Conservation (phyloP, 495 filamentous ascomycete genomes). For the Neurospora sp. region DNA sequence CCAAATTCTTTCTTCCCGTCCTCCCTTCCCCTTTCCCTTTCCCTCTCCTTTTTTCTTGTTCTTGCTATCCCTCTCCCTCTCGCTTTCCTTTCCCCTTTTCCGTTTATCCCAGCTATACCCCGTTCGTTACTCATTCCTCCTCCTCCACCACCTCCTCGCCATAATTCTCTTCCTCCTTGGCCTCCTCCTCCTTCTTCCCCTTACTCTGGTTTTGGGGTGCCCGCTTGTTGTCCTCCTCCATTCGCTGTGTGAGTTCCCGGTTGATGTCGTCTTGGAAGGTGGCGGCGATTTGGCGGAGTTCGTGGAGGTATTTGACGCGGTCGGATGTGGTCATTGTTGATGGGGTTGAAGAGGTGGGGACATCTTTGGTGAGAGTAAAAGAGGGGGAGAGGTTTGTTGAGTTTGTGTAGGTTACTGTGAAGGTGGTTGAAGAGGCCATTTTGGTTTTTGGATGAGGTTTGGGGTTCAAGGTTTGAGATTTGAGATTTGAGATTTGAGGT, state of each 20-base stretch:
- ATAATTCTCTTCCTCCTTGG: conserved; percentile 75
- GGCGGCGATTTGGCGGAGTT: conserved; percentile 50
- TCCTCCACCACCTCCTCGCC: conserved; percentile 65
- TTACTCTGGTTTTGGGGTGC: conserved; percentile 10
- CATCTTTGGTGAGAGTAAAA: conserved; percentile 29
- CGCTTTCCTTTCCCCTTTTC: neutral
- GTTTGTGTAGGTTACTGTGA: conserved; percentile 49
- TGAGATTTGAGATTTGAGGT: neutral
- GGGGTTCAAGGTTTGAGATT: neutral
- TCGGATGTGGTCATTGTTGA: conserved; percentile 21
- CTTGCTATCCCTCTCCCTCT: no score
- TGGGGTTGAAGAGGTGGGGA: conserved; percentile 16
- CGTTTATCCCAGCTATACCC: neutral
- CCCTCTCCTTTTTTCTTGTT: no score
- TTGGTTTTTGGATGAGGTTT: neutral
- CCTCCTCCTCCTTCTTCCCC: conserved; percentile 58
- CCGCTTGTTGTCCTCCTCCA: conserved; percentile 72
- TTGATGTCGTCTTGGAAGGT: conserved; percentile 68
- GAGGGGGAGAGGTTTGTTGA: conserved; percentile 37
- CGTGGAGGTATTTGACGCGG: conserved; percentile 51
- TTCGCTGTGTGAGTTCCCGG: conserved; percentile 67
- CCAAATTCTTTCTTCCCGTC: no score
- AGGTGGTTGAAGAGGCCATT: conserved; percentile 9
- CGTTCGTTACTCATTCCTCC: conserved; percentile 12
- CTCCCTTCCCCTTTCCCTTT: no score